Percentiles rank a stretch among this genome's conserved stretches.
Evolutionary conservation across 495 filamentous ascomycete species (phyloP).

Genomic region (Neurospora intermedia): DNA sequence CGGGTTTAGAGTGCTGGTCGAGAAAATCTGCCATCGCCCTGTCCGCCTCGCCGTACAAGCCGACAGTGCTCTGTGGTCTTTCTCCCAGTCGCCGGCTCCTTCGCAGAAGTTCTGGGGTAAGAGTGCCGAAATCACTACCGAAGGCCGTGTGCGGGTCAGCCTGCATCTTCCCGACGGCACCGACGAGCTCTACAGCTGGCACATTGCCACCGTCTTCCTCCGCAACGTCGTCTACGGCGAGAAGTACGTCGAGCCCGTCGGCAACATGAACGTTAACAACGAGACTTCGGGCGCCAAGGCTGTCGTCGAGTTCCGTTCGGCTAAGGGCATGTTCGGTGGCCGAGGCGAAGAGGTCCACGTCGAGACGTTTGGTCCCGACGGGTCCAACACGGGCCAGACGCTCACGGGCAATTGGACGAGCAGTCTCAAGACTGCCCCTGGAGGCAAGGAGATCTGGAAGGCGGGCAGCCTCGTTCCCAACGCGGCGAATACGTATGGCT

Average conservation of each 20-base stretch:
- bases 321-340: constrained; percentile 92
- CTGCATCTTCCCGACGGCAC: constrained; percentile 49
- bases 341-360: constrained; percentile 82
- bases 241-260: constrained; percentile 95
- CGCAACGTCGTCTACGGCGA: constrained; percentile 96
- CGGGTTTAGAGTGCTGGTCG: constrained; percentile 77
- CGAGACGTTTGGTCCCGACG: constrained; percentile 54
- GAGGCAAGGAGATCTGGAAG: constrained; percentile 63
- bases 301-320: constrained; percentile 66
- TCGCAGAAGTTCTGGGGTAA: constrained; percentile 99
- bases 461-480: constrained; percentile 65
- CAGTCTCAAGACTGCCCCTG: constrained; percentile 50
- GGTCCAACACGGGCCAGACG: constrained; percentile 47
- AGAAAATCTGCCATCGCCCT: constrained; percentile 88
- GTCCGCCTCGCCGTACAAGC: constrained; percentile 90
- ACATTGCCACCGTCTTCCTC: constrained; percentile 73
- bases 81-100: constrained; percentile 76
- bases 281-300: constrained; percentile 74
- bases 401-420: constrained; percentile 79
- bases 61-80: constrained; percentile 71
- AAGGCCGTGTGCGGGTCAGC: constrained; percentile 68
- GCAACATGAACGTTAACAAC: constrained; percentile 69
- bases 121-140: constrained; percentile 81
- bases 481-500: constrained; percentile 67
- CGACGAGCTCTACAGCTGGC: constrained; percentile 77